Evolutionary conservation across 2,329 filamentous ascomycete species (phyloP).

Genomic region (Chalaropsis ovoidea): DNA sequence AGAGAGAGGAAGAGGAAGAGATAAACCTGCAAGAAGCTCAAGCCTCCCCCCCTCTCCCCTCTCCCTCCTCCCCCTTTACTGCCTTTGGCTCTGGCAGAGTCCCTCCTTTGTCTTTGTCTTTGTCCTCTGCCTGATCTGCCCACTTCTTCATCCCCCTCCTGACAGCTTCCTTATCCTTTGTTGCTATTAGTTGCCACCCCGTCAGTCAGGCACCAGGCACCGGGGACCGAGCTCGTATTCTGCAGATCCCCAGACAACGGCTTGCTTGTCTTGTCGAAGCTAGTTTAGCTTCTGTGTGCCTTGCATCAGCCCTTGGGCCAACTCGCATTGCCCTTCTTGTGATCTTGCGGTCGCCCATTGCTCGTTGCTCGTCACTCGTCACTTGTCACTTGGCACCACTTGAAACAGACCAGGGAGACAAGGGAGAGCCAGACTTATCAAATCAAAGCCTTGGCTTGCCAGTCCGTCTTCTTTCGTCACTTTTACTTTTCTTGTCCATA

Average conservation of each 20-base stretch:
- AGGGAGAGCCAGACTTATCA: neutral
- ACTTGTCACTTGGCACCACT: constrained; percentile 11
- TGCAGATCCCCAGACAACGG: neutral
- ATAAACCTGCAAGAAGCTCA: neutral
- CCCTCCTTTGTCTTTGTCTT: neutral
- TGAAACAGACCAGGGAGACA: constrained; percentile 11
- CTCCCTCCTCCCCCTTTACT: neutral
- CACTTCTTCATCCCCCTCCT: neutral
- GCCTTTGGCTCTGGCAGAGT: neutral
- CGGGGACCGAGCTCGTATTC: neutral
- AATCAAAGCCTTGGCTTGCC: neutral
- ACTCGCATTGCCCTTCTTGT: neutral
- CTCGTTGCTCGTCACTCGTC: neutral
- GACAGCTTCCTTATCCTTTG: neutral
- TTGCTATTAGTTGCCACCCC: neutral
- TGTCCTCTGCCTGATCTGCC: neutral
- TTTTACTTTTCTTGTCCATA: neutral
- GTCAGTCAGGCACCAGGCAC: neutral
- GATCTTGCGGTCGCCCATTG: neutral
- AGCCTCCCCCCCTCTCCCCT: neutral
- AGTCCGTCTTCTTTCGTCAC: neutral
- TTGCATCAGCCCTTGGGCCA: neutral
- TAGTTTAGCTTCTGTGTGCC: neutral
- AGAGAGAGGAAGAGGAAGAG: neutral
- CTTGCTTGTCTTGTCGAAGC: neutral